A percentile compares a stretch with the other conserved stretches of the same genome.
phyloP scores from a whole-genome alignment of 305 asterid species.

The Plantago rigida region DNA sequence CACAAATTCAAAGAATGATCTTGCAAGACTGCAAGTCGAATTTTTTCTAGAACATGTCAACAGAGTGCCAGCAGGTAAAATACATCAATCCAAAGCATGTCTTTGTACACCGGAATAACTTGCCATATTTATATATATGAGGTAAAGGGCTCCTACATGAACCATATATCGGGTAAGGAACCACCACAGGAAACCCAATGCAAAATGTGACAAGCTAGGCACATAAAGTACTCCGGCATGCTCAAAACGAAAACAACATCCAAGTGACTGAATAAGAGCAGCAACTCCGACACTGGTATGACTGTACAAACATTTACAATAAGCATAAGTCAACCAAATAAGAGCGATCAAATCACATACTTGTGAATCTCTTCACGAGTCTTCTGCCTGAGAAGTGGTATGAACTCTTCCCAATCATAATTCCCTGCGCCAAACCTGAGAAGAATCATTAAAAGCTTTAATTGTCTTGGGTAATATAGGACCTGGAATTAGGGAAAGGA shows the following conservation, averaged over 20 bases:
- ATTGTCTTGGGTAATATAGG: constrained; percentile 21
- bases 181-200: not conserved
- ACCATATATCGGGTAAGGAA: not conserved
- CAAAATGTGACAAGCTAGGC: not conserved
- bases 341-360: constrained; percentile 41
- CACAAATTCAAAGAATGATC: not conserved
- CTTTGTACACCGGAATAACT: too few species aligned
- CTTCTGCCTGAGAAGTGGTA: constrained; percentile 85
- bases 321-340: constrained; percentile 11
- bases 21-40: not conserved
- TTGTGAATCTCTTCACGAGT: constrained; percentile 61
- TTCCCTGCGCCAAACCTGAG: constrained; percentile 78
- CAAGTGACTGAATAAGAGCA: constrained; percentile 18
- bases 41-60: not conserved
- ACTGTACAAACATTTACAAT: constrained; percentile 16
- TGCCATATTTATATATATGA: too few species aligned
- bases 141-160: too few species aligned
- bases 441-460: constrained; percentile 20
- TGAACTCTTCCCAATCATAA: constrained; percentile 83
- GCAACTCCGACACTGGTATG: constrained; percentile 12
- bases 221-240: constrained; percentile 6
- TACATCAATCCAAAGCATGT: too few species aligned
- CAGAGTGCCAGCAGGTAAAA: too few species aligned
- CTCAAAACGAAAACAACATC: constrained; percentile 7
- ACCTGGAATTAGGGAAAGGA: constrained; percentile 16